Percentiles rank a stretch among this genome's conserved stretches.
Conservation (phyloP, 768 basidiomycete species). For the Erythrobasidium yunnanense region DNA sequence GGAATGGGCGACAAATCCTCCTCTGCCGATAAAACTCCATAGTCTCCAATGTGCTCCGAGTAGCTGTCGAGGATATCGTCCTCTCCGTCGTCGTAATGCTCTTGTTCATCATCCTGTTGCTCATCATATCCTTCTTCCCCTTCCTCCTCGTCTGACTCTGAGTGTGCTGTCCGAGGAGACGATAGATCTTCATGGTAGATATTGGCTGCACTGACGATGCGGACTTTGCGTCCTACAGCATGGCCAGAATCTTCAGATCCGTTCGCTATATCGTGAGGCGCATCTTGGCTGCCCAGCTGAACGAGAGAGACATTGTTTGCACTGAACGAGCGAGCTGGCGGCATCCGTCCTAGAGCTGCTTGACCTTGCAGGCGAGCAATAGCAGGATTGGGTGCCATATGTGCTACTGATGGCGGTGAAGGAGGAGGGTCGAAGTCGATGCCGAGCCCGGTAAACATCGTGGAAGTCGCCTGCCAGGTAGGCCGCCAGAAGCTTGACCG, state of each 20-base stretch:
- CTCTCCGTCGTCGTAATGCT: not conserved
- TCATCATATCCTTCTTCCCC: not conserved
- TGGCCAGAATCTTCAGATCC: not conserved
- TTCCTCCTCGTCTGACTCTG: not conserved
- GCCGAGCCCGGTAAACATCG: not conserved
- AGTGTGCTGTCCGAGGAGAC: too few relatives aligned
- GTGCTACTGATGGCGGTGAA: not conserved
- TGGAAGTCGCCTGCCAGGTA: too few relatives aligned
- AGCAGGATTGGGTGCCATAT: conserved; percentile 3
- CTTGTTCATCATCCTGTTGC: not conserved
- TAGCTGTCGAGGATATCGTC: conserved; percentile 7
- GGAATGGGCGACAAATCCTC: conserved; percentile 1
- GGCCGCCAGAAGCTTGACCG: too few relatives aligned
- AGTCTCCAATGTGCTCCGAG: not conserved
- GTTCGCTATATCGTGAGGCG: not conserved
- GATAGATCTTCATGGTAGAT: conserved; percentile 15
- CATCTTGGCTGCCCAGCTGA: not conserved
- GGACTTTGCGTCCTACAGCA: not conserved
- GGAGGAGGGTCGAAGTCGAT: conserved; percentile 19
- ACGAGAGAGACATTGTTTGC: not conserved
- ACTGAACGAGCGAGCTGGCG: conserved; percentile 4
- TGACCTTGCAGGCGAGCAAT: conserved; percentile 1
- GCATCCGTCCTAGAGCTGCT: not conserved
- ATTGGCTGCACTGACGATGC: conserved; percentile 21
- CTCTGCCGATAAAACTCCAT: not conserved